Base-by-base conservation (phyloP, 1,284 basidiomycete genomes). In the Tranzscheliella williamsii region DNA sequence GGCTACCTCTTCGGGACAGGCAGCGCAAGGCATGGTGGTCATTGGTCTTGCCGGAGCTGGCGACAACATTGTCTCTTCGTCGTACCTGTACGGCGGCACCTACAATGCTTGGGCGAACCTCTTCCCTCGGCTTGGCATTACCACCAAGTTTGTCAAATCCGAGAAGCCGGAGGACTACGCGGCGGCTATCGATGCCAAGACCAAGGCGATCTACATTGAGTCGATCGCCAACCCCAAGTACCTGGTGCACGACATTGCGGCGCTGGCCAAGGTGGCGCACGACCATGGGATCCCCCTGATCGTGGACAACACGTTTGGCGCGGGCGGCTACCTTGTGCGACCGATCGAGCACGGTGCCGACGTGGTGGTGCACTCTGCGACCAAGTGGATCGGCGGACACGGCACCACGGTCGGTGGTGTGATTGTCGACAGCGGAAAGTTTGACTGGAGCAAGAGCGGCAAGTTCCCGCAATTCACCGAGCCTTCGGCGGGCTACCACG, bases 361-460 rank as follows among this genome's bases (percentile, higher is more conserved):
- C 71, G 88, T 93, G 48, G 83, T 92, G 82, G 87, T 90, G 6
- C 87, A 91, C 79, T 88, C 86, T 51, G 89, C 89, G 0, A 91
- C 90, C 4, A 92, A 93, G 76, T 92, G 90, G 90, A 90, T 92
- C 41, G 87, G 89, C 23, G 89, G 90, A 0, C 90, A 91, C 75
- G 90, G 90, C 48, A 92, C 87, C 2, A 90, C 89, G 21, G 90
- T 93, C 40, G 90, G 83, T 5, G 91, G 91, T 51, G 85, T 91
- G 17, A 81, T 93, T 55, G 77, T 92, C 43, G 90, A 91, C 76
- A 83, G 85, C 20, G 90, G 90, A 43, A 91, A 75, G 67, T 92
- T 92, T 70, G 85, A 93, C 81, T 94, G 90, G 90, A 79, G 83
- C 12, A 81, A 80, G 43, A 87, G 85, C 7, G 86, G 85, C 37